Evolutionary conservation across 805 yeast species (phyloP).

Genomic region (Yarrowia osloensis): DNA sequence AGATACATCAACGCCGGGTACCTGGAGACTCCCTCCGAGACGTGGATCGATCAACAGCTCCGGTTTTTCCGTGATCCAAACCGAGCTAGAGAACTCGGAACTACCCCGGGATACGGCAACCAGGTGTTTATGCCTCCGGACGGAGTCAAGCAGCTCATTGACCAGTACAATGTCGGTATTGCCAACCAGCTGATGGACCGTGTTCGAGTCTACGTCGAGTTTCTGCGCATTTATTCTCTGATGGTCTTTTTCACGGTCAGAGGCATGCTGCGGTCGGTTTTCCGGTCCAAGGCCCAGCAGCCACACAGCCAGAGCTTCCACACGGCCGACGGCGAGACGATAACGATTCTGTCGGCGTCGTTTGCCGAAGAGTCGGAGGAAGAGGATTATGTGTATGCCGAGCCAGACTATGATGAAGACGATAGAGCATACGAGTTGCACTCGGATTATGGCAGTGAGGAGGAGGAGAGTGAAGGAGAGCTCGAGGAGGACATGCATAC

Average conservation of each 20-base stretch:
- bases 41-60: constrained; percentile 9
- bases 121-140: constrained; percentile 26
- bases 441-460: constrained; percentile 3
- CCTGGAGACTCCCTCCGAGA: constrained; percentile 15
- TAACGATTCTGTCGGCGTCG: constrained; percentile 15
- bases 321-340: background rate
- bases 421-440: background rate
- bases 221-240: background rate
- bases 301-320: background rate
- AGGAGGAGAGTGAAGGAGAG: background rate
- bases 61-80: constrained; percentile 1
- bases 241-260: background rate
- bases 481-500: background rate
- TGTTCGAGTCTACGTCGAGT: background rate
- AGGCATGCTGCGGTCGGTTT: background rate
- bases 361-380: constrained; percentile 13
- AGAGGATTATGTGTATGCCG: constrained; percentile 1
- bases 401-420: constrained; percentile 7
- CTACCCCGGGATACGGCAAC: constrained; percentile 7
- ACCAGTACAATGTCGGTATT: constrained; percentile 14
- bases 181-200: constrained; percentile 13
- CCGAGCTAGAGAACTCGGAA: background rate
- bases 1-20: constrained; percentile 18
- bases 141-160: constrained; percentile 7
- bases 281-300: background rate